Evolutionary conservation across 495 filamentous ascomycete species (phyloP), one percentile per base, ranked within the genome.

Genomic region (Neurospora intermedia): DNA sequence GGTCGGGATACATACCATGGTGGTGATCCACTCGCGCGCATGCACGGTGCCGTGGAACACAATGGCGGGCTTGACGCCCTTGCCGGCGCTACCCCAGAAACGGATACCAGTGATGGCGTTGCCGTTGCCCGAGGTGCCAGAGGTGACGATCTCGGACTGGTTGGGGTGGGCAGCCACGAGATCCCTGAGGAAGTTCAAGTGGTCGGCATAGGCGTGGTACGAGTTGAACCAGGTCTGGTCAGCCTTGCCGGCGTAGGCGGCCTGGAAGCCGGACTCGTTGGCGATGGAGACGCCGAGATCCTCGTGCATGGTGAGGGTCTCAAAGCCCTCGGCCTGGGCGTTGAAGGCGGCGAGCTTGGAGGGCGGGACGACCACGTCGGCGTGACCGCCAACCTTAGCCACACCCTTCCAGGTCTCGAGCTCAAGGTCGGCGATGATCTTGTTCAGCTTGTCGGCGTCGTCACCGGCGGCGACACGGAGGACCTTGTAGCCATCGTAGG

Each of bases 11-110:
- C 69, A 71, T 7, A 84, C 83, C 77, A 81, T 82, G 16, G 87
- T 85, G 16, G 87, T 85, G 72, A 91, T 89, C 89, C 89, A 91
- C 80, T 91, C 89, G 15, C 89, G 77, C 8, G 89, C 89, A 77
- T 91, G 89, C 35, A 90, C 89, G 42, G 86, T 90, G 11, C 85
- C 86, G 75, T 91, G 88, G 76, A 87, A 86, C 73, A 89, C 82
- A 45, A 90, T 82, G 10, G 86, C 89, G 10, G 87, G 86, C 80
- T 87, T 87, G n/a, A 76, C 82, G 23, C 86, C 84, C 76, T 86
- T 87, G 16, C 86, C 86, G 1, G 79, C 78, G 54, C 75, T 84
- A 8, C 88, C 89, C 78, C 82, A 90, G 72, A 90, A 81, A 77
- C 89, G 88, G 71, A 90, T 88, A 40, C 88, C 88, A 38, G 82